phyloP scores from a whole-genome alignment of 805 yeast species.

The Myxozyma vanderwaltii region DNA sequence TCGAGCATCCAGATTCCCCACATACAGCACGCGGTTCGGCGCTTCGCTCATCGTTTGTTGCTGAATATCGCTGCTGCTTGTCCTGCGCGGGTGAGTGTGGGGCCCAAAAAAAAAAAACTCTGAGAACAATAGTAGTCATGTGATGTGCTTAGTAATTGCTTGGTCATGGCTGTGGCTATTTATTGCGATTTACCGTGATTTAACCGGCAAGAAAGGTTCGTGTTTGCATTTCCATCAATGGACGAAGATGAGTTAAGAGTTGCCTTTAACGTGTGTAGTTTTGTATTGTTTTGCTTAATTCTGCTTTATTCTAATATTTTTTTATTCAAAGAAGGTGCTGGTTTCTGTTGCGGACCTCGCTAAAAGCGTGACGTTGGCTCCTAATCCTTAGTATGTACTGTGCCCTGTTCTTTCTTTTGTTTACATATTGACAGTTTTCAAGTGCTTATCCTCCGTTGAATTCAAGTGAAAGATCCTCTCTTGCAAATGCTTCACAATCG shows the following conservation, averaged over 20 bases:
- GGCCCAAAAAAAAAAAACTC: neutral
- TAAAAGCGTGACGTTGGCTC: constrained; percentile 6
- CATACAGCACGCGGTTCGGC: constrained; percentile 55
- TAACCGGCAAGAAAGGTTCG: neutral
- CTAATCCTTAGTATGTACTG: constrained; percentile 25
- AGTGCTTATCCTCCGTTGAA: constrained; percentile 17
- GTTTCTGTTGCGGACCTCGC: constrained; percentile 22
- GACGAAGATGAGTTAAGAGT: constrained; percentile 5
- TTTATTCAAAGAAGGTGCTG: constrained; percentile 16
- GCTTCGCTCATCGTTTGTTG: neutral
- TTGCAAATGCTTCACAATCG: constrained; percentile 2
- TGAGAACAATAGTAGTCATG: neutral
- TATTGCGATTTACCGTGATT: neutral
- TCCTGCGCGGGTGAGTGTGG: neutral
- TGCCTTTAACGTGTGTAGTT: constrained; percentile 22
- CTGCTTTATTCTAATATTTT: too few relatives aligned
- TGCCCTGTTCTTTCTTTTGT: too few relatives aligned
- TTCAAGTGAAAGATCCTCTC: neutral
- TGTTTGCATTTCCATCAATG: neutral
- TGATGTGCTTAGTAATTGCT: too few relatives aligned
- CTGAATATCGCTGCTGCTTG: too few relatives aligned
- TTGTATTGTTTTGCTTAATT: too few relatives aligned
- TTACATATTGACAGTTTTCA: neutral
- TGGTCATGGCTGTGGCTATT: neutral
- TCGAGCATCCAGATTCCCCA: constrained; percentile 68